Percentiles rank a stretch among this genome's conserved stretches.
Conservation (phyloP, 2,329 filamentous ascomycete genomes). For the Diaporthe amygdali region DNA sequence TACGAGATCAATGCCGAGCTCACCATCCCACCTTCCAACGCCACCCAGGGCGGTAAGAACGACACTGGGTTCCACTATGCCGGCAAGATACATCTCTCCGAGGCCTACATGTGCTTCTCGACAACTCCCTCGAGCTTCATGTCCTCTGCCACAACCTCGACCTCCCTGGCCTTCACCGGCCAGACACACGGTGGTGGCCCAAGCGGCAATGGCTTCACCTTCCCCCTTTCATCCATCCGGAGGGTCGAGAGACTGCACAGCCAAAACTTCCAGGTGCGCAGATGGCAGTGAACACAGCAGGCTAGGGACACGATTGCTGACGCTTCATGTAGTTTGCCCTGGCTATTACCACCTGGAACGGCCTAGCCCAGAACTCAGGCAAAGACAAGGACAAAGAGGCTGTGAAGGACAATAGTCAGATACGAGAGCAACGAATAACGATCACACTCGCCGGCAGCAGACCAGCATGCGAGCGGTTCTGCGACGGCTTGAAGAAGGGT, state of each 20-base stretch:
- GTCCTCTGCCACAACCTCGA: slow-evolving; percentile 77
- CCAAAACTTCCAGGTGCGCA: slow-evolving; percentile 75
- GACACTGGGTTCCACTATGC: slow-evolving; percentile 86
- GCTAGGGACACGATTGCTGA: slow-evolving; percentile 25
- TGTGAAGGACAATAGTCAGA: slow-evolving; percentile 45
- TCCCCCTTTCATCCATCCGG: slow-evolving; percentile 89
- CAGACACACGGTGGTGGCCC: slow-evolving; percentile 93
- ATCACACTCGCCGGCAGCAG: slow-evolving; percentile 89
- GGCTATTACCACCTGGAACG: slow-evolving; percentile 94
- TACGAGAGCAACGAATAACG: slow-evolving; percentile 81
- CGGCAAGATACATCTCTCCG: slow-evolving; percentile 91
- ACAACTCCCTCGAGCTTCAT: slow-evolving; percentile 90
- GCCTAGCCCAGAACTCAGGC: slow-evolving; percentile 60
- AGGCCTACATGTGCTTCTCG: slow-evolving; percentile 95
- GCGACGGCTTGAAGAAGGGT: slow-evolving; percentile 91
- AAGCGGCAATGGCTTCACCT: slow-evolving; percentile 92
- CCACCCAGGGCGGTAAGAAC: slow-evolving; percentile 72
- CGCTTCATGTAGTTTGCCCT: slow-evolving; percentile 72
- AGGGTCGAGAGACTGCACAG: slow-evolving; percentile 93
- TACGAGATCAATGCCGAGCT: slow-evolving; percentile 97
- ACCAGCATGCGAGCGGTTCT: slow-evolving; percentile 91
- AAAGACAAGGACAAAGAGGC: slow-evolving; percentile 57
- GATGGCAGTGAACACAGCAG: background rate
- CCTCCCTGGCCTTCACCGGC: slow-evolving; percentile 85
- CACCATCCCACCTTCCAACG: slow-evolving; percentile 78